Conservation (phyloP, 768 basidiomycete species). For the Rhodotorula paludigena region DNA sequence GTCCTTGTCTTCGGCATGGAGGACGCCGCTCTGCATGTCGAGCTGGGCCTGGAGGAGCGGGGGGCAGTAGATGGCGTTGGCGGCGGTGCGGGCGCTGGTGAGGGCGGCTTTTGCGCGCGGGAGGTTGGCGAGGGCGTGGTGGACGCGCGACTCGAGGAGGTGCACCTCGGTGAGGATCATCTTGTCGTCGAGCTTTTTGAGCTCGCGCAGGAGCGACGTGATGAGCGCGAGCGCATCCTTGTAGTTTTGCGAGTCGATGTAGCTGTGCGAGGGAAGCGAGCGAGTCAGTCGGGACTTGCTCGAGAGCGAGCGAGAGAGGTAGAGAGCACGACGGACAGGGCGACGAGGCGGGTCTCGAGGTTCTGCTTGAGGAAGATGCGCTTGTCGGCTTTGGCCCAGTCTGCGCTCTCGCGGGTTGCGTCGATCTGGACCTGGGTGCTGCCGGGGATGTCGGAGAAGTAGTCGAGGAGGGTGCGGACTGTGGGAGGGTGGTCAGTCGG, state of each 20-base stretch:
- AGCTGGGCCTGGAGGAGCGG: conserved; percentile 60
- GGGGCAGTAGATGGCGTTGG: conserved; percentile 90
- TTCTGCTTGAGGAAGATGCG: conserved; percentile 93
- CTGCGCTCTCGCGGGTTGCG: conserved; percentile 83
- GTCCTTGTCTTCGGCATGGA: conserved; percentile 96
- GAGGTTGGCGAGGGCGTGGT: conserved; percentile 81
- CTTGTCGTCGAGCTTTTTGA: conserved; percentile 92
- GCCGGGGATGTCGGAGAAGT: conserved; percentile 72
- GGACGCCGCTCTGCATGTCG: conserved; percentile 68
- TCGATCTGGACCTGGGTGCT: conserved; percentile 70
- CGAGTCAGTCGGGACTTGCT: background rate
- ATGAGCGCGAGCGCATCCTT: conserved; percentile 74
- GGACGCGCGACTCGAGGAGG: conserved; percentile 83
- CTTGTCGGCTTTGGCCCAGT: conserved; percentile 86
- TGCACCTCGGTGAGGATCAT: conserved; percentile 96
- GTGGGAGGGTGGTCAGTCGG: background rate
- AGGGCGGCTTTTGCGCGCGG: conserved; percentile 88
- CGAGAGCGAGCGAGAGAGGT: too few species aligned
- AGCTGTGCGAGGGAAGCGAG: conserved; percentile 34
- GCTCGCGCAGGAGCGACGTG: conserved; percentile 79
- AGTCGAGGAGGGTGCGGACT: conserved; percentile 92
- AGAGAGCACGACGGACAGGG: conserved; percentile 50
- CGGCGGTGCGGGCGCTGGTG: conserved; percentile 85
- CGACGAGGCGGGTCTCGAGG: conserved; percentile 79
- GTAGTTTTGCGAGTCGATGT: conserved; percentile 67